Evolutionary conservation across 2,329 filamentous ascomycete species (phyloP), one percentile per base, ranked within the genome.

Genomic region (Aspergillus novofumigatus): DNA sequence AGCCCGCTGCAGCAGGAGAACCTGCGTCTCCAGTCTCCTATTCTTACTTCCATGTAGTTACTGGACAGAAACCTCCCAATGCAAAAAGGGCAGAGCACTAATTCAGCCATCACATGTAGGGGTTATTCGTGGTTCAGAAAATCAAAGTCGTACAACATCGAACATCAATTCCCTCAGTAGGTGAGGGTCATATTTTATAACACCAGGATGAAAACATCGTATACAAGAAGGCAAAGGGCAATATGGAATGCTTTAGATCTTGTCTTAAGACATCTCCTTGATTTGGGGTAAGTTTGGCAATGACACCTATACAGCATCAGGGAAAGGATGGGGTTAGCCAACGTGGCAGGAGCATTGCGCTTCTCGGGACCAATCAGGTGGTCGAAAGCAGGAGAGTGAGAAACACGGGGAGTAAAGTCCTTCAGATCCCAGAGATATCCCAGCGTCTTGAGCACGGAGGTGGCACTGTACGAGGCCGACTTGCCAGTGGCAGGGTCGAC

Each of bases 391-490:
- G 68, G 68, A 2, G 68, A 70, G 54, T 70, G 64, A 7, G 59
- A 28, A 2, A 70, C 68, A 60, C 68, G 67, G 21, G 67, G 66
- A 14, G 65, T 64, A 10, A 69, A 57, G 44, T 69, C 67, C 55
- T 69, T 51, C n/a, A 71, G 32, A 25, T 70, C 68, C 68, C 68
- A 70, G 41, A 71, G 59, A 50, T 67, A 65, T 8, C 66, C 67
- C 7, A 71, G 59, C 25, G 67, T 69, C 67, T 69, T 70, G 4
- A 71, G 59, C 1, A 71, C 65, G 4, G 69, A 71, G 42, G 69
- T 70, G 42, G 67, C 62, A 42, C 60, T 64, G 61, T 71, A 71
- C 8, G 64, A 61, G 23, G 62, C 51, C 3, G 61, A 32, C 48
- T 70, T 45, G 23, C 67, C 67, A 20, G 64, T 69, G 10, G 53